Percentiles rank a stretch among this genome's conserved stretches.
Conservation (phyloP, 768 basidiomycete species). For the Russula olivacea region DNA sequence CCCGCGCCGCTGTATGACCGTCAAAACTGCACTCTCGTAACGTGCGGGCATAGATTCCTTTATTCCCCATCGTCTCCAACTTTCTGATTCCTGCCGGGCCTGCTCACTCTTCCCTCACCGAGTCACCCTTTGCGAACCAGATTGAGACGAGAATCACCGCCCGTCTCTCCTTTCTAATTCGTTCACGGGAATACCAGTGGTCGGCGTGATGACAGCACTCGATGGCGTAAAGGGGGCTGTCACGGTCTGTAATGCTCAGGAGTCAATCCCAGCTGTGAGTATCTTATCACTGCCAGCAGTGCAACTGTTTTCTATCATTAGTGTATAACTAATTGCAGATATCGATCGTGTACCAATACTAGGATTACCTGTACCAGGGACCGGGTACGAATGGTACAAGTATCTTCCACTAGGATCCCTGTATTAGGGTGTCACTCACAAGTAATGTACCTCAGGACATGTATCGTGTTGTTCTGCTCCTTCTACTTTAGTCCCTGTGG, state of each 20-base stretch:
- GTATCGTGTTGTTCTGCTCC: no score
- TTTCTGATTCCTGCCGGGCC: no score
- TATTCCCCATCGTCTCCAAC: background rate
- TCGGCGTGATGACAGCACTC: background rate
- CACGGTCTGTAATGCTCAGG: constrained; percentile 13
- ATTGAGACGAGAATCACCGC: background rate
- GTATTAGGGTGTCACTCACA: no score
- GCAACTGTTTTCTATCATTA: no score
- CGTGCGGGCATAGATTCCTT: background rate
- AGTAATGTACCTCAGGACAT: no score
- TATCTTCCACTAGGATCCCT: no score
- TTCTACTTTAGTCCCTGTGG: no score
- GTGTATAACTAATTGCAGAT: no score
- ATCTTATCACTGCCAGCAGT: background rate
- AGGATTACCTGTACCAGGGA: no score
- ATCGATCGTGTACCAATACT: no score
- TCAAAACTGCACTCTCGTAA: background rate
- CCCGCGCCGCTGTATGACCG: background rate
- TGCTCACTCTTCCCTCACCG: no score
- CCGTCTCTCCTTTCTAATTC: background rate
- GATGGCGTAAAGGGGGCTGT: background rate
- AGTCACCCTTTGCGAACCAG: background rate
- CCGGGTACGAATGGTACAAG: no score
- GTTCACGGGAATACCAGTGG: background rate
- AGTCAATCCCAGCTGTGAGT: constrained; percentile 26